phyloP scores from a whole-genome alignment of 2,329 filamentous ascomycete genomes.

The Podosphaera xanthii region DNA sequence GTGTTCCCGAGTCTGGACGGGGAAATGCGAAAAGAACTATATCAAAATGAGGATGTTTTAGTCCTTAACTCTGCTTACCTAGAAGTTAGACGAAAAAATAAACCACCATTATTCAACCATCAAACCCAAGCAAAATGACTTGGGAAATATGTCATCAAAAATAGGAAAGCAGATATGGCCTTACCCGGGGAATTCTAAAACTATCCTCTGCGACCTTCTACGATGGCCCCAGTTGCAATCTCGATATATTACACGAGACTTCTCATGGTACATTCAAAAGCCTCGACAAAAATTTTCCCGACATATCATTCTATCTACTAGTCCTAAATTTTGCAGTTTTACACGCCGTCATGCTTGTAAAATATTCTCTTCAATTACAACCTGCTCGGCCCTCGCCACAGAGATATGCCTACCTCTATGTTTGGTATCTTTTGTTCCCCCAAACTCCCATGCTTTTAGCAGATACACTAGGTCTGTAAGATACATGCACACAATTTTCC shows the following conservation, averaged over 20 bases:
- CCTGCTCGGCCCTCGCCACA: too few species aligned
- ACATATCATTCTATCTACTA: neutral
- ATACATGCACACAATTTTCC: neutral
- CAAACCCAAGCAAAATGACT: neutral
- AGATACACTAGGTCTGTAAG: neutral
- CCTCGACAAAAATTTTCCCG: neutral
- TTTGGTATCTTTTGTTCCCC: neutral
- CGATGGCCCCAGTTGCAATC: neutral
- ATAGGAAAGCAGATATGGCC: neutral
- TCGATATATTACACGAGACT: neutral
- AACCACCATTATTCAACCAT: neutral
- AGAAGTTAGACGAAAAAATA: too few species aligned
- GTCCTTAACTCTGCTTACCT: too few species aligned
- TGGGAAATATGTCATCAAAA: neutral
- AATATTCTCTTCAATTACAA: constrained; percentile 1
- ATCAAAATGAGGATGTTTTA: too few species aligned
- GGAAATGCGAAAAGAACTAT: too few species aligned
- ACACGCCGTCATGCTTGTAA: neutral
- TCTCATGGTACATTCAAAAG: neutral
- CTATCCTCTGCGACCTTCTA: neutral
- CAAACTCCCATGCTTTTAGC: neutral
- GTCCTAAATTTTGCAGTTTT: neutral
- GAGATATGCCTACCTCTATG: neutral
- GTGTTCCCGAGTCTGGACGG: too few species aligned
- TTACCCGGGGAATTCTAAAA: neutral